Percentiles rank a stretch among this genome's conserved stretches.
These are phyloP conservation scores for Fusarium liriodendri DNA, from an alignment of 2,329 filamentous ascomycete genomes.

Conservation along the genomic window DNA sequence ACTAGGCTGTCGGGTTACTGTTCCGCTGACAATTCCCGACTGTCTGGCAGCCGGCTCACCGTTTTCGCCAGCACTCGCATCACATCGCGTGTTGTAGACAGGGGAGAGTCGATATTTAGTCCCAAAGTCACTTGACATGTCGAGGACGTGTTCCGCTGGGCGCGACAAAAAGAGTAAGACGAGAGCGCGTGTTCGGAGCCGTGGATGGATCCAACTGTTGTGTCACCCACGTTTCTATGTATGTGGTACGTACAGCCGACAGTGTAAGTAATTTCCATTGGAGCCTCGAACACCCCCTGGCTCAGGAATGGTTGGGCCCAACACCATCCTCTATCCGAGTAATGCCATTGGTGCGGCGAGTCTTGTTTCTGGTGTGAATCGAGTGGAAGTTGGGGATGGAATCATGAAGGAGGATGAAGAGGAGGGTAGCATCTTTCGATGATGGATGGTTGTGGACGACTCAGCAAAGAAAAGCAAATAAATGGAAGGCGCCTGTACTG, in stretches of 20 bases:
- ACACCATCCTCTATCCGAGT: not conserved
- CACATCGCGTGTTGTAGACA: slow-evolving; percentile 13
- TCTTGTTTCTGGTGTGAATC: not conserved
- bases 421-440: not conserved
- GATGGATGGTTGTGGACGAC: not conserved
- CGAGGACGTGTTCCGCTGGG: not conserved
- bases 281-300: slow-evolving; percentile 6
- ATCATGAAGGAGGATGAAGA: not conserved
- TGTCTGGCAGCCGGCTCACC: slow-evolving; percentile 14
- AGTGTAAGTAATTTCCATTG: not conserved
- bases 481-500: not conserved
- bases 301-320: not conserved
- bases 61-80: slow-evolving; percentile 9
- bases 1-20: slow-evolving; percentile 9
- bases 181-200: slow-evolving; percentile 7
- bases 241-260: not conserved
- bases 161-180: slow-evolving; percentile 7
- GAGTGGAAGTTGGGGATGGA: slow-evolving; percentile 1
- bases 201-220: slow-evolving; percentile 10
- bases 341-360: slow-evolving; percentile 2
- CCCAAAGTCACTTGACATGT: not conserved
- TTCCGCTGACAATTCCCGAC: slow-evolving; percentile 29
- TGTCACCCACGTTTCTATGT: slow-evolving; percentile 1
- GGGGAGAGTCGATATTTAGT: not conserved
- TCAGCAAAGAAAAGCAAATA: slow-evolving; percentile 1